These are phyloP conservation scores for Apiospora marii DNA, from an alignment of 2,329 filamentous ascomycete genomes.

Conservation along the genomic window DNA sequence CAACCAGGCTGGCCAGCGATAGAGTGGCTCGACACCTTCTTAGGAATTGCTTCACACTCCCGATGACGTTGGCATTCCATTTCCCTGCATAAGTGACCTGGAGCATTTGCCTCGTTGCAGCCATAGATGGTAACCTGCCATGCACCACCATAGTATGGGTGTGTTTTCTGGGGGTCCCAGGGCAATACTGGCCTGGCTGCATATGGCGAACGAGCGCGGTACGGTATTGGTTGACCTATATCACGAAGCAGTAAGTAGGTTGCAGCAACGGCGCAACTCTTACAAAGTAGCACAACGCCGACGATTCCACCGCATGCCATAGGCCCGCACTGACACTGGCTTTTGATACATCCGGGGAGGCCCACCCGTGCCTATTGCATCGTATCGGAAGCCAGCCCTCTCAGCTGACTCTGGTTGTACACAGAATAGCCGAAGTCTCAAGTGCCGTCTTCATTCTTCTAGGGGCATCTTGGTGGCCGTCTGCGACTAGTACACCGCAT, in stretches of 20 bases:
- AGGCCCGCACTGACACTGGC: not conserved
- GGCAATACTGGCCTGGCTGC: not conserved
- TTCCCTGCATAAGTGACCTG: slow-evolving; percentile 11
- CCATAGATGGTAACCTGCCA: not conserved
- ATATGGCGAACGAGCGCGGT: not conserved
- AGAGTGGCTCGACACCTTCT: slow-evolving; percentile 20
- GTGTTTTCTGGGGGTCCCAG: not conserved
- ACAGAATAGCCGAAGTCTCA: slow-evolving; percentile 2
- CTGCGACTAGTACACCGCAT: not conserved
- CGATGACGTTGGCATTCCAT: slow-evolving; percentile 10
- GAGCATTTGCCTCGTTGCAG: not conserved
- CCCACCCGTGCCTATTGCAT: slow-evolving; percentile 3
- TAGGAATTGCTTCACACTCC: not conserved
- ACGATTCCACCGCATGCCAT: not conserved
- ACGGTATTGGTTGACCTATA: not conserved
- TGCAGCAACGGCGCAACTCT: not conserved
- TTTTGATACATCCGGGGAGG: slow-evolving; percentile 15
- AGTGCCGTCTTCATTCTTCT: slow-evolving; percentile 8
- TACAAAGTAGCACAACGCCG: not conserved
- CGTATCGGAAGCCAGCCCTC: slow-evolving; percentile 15
- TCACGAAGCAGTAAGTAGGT: not conserved
- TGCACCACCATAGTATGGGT: not conserved
- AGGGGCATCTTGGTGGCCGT: not conserved
- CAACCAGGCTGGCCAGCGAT: not conserved
- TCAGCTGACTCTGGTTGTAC: slow-evolving; percentile 17